Base-by-base conservation (phyloP, 2,329 filamentous ascomycete genomes). In the Fusarium phyllophilum region DNA sequence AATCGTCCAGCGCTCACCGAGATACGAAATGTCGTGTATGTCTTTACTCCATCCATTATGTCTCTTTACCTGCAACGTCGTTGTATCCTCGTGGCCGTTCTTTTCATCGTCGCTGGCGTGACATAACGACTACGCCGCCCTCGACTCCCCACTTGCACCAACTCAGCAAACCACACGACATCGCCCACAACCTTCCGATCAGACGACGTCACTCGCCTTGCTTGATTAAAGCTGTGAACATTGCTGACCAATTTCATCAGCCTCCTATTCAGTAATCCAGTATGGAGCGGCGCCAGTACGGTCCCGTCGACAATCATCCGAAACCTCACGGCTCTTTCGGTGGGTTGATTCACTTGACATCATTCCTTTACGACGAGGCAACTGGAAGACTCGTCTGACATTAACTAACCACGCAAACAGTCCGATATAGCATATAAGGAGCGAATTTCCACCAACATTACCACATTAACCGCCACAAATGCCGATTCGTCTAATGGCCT, bases 391-490 rank as follows among this genome's bases (percentile, higher is more conserved):
- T 45, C 26, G 61, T 26, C 38, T 59, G 56, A 29, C 48, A 57
- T 46, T 59, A 65, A 73, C 75, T 79, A 66, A 77, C 69, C 42
- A 64, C n/a, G 65, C n/a, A 49, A 63, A 69, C 66, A 84, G 83
- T 81, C 79, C 66, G 78, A 87, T 68, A 81, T 90, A 78, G 86
- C 86, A 62, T 90, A 89, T 77, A 85, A 89, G 66, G 83, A 86
- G 67, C 83, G 84, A 49, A 81, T 89, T 60, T 75, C 80, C 26
- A 82, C 82, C 65, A 93, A 93, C 77, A 88, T 97, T 58, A 93
- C 91, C 49, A 97, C 94, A 1, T 86, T 98, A 20, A 93, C 93
- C 7, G 90, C 88, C 38, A 92, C 90, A 69, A 91, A 90, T 79
- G 86, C 89, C 59, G 86, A 88, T 38, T 85, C 85, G 14, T 81